Evolutionary conservation across 2,329 filamentous ascomycete genomes (phyloP), one percentile per base, ranked within the genome.

Genomic region (Arthrinium phaeospermum): DNA sequence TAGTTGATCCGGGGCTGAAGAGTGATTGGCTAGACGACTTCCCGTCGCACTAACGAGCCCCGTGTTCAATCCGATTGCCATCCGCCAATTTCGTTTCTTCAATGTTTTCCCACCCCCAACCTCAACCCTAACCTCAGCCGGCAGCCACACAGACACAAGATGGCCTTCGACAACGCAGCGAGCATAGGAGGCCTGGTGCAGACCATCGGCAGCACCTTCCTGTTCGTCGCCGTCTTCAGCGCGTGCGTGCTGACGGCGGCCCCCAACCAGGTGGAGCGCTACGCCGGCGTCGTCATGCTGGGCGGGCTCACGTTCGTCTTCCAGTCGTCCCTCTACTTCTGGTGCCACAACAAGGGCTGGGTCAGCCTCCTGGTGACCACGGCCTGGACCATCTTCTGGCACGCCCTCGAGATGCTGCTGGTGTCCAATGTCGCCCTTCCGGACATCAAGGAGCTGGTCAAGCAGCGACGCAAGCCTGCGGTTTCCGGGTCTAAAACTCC

Each of bases 321-420:
- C 68, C 37, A 51, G 4, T n/a, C 37, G n/a, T 41, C 68, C 14
- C n/a, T 70, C 13, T 6, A 8, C 3, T 10, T 6, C 12, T 44
- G 68, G 68, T 51, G 46, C 4, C 14, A 4, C 47, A 44, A 37
- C 34, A 70, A 57, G 47, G 68, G 68, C 68, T 70, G 47, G 47
- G 34, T 57, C 34, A n/a, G 22, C 4, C 68, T 70, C 12, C 4
- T 53, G 10, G n/a, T 41, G 7, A 41, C 68, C 14, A 57, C 68
- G 30, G 30, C 47, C n/a, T 70, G 68, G 68, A 70, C 68, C 34
- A 27, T n/a, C 30, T 70, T 27, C n/a, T 70, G 68, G 47, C 68
- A 70, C n/a, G 19, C 46, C 47, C 3, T 70, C 27, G 68, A 70
- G 34, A 41, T 70, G 34, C 47, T 70, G 44, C 46, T 57, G 30